Evolutionary conservation across 495 filamentous ascomycete species (phyloP), one percentile per base, ranked within the genome.

Genomic region (Chaetomidium leptoderma): DNA sequence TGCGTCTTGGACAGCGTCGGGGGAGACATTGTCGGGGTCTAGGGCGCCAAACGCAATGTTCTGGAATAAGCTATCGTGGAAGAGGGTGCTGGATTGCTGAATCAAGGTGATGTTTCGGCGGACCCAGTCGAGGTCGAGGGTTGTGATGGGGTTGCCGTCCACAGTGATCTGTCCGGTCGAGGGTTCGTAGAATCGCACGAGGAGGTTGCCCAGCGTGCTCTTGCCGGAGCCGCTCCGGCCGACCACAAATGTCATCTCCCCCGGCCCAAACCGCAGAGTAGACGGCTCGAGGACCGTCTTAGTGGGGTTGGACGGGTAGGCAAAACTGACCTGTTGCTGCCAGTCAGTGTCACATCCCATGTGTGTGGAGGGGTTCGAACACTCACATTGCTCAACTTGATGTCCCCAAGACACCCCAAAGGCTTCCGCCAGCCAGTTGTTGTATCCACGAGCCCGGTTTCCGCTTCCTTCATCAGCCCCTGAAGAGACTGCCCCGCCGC

Each of bases 141-240:
- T 73, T 17, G 82, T 64, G n/a, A 93, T 74, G 0, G 81, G 69
- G 11, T 77, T 64, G 1, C 83, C 86, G 61, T 95, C 92, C 3
- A 98, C 72, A 0, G 78, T 59, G 21, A 97, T 86, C 6, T 82
- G 64, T 0, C 93, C 93, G 0, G 73, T 71, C 0, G 69, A 71
- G 2, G 89, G 83, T 10, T 80, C 70, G 63, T 96, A 96, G 64
- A 92, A 89, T 30, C 84, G 79, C 49, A 90, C 72, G 2, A 98
- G 74, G 2, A 98, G 72, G 63, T 90, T 91, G 2, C 85, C 84
- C 9, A 98, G 65, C 0, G 93, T 97, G 65, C 89, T 96, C 68
- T 98, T 98, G 0, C 93, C 93, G 13, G 91, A 96, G 2, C 93
- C 93, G 62, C 91, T 96, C 53, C 78, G 79, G 2, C 93, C 93